A percentile compares a stretch with the other conserved stretches of the same genome.
phyloP scores from a whole-genome alignment of 371 early-diverging fungal genomes.

The Parasitella parasitica region DNA sequence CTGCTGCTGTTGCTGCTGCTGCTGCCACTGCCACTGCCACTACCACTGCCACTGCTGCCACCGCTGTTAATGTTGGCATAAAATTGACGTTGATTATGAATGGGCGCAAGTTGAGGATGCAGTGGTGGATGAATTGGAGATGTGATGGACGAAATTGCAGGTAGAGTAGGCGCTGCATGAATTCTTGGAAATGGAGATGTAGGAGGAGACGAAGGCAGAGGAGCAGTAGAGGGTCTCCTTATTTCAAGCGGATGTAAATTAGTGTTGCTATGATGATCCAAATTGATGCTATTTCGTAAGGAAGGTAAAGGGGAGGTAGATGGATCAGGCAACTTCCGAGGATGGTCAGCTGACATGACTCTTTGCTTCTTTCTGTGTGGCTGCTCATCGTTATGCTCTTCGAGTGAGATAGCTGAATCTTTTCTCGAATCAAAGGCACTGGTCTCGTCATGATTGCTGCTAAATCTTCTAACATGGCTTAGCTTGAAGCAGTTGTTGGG shows the following conservation, averaged over 20 bases:
- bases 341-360: constrained; percentile 30
- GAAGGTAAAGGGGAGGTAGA: constrained; percentile 19
- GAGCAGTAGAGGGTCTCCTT: constrained; percentile 15
- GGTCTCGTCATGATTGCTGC: not conserved
- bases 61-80: not conserved
- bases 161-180: constrained; percentile 9
- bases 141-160: constrained; percentile 22
- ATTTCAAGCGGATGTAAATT: constrained; percentile 30
- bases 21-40: no score
- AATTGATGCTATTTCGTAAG: constrained; percentile 3
- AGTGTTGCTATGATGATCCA: not conserved
- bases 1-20: not conserved
- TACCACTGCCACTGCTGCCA: no score
- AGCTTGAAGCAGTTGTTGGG: not conserved
- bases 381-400: constrained; percentile 12
- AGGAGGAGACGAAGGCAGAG: constrained; percentile 10
- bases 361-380: constrained; percentile 34
- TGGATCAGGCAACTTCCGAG: constrained; percentile 32
- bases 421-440: constrained; percentile 14
- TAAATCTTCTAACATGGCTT: constrained; percentile 6
- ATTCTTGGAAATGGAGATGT: constrained; percentile 5
- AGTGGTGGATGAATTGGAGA: not conserved
- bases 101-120: constrained; percentile 21
- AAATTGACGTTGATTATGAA: constrained; percentile 19
- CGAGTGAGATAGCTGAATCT: constrained; percentile 39